Percentiles rank a stretch among this genome's conserved stretches.
Evolutionary conservation across 495 filamentous ascomycete genomes (phyloP).

Genomic region (Aspergillus steynii): DNA sequence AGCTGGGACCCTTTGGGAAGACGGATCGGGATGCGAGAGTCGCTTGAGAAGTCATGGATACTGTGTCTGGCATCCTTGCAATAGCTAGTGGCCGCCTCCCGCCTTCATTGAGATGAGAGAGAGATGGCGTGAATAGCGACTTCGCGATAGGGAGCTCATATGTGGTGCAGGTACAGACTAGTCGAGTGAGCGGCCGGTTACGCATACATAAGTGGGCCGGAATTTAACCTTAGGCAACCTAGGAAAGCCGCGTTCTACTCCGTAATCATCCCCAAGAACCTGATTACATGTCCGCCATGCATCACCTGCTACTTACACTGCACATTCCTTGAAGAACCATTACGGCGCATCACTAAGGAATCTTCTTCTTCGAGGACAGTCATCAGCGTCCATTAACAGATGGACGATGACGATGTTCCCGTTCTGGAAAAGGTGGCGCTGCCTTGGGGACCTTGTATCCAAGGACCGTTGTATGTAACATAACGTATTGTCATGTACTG

Average conservation of each 20-base stretch:
- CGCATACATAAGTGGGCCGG: neutral
- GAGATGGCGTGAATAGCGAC: neutral
- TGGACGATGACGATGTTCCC: too few species aligned
- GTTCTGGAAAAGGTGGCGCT: too few species aligned
- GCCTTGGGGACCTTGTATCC: too few species aligned
- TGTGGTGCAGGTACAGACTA: neutral
- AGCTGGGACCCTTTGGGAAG: slow-evolving; percentile 76
- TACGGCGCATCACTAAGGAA: too few species aligned
- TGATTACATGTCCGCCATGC: neutral
- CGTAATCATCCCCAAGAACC: neutral
- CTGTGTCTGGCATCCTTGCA: slow-evolving; percentile 42
- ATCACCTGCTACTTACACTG: neutral
- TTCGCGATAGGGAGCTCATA: neutral
- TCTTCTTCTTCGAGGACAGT: too few species aligned
- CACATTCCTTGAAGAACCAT: too few species aligned
- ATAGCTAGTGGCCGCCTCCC: neutral
- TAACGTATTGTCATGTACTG: too few species aligned
- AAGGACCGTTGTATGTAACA: too few species aligned
- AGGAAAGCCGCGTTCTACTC: neutral
- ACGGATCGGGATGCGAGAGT: slow-evolving; percentile 55
- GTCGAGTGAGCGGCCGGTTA: neutral
- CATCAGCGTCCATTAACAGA: too few species aligned
- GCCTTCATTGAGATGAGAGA: slow-evolving; percentile 9
- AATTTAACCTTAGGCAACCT: neutral
- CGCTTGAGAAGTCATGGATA: slow-evolving; percentile 35